phyloP scores from a whole-genome alignment of 345 rosid genomes.

The Sonneratia caseolaris region DNA sequence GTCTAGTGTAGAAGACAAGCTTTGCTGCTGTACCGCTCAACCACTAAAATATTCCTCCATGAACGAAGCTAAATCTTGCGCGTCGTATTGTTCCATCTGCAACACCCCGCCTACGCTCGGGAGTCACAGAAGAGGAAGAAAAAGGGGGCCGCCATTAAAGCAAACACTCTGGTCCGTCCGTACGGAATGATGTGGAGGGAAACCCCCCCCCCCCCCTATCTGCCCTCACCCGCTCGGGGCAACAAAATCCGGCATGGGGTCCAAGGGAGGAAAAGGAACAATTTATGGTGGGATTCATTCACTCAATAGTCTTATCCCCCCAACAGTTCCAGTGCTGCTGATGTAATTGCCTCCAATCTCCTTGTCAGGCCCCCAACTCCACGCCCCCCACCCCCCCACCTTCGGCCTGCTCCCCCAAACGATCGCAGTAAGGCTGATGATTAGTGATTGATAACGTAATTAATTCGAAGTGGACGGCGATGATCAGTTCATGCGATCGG shows the following conservation, averaged over 20 bases:
- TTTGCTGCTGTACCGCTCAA: too few species aligned
- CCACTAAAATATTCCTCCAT: too few species aligned
- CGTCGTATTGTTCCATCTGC: too few species aligned
- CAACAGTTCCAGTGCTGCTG: conserved; percentile 8
- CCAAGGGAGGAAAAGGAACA: not conserved
- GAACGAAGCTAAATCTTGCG: too few species aligned
- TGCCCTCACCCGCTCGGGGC: not conserved
- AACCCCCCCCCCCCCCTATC: too few species aligned
- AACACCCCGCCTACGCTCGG: not conserved
- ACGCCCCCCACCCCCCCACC: not conserved
- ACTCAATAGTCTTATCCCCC: conserved; percentile 16
- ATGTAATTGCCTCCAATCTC: not conserved
- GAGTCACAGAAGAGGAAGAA: not conserved
- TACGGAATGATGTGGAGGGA: not conserved
- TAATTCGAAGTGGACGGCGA: too few species aligned
- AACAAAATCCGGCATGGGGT: conserved; percentile 2
- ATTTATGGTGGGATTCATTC: not conserved
- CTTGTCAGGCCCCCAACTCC: too few species aligned
- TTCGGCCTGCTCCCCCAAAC: too few species aligned
- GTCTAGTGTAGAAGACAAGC: too few species aligned
- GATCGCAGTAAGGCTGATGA: too few species aligned
- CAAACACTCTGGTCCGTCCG: not conserved
- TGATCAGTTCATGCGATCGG: too few species aligned
- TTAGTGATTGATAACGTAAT: not conserved
- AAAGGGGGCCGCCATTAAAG: not conserved